A percentile compares a stretch with the other conserved stretches of the same genome.
phyloP scores from a whole-genome alignment of 2,329 filamentous ascomycete species.

The Fusarium sp. region DNA sequence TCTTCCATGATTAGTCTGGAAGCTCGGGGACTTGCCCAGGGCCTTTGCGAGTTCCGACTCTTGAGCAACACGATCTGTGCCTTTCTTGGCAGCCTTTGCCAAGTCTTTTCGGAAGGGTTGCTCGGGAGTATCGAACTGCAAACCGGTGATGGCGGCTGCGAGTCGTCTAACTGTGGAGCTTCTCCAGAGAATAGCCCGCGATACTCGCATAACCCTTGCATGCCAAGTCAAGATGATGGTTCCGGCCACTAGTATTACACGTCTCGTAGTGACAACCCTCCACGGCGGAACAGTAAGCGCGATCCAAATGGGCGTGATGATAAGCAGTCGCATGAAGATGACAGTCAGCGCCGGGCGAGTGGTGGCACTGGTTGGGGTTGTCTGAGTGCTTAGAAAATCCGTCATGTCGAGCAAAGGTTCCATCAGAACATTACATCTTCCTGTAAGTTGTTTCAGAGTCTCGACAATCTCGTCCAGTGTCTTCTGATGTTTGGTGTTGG shows the following conservation, averaged over 20 bases:
- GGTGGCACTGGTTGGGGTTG: slow-evolving; percentile 90
- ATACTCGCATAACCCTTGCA: slow-evolving; percentile 85
- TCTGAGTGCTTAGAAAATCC: slow-evolving; percentile 92
- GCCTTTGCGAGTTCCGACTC: slow-evolving; percentile 64
- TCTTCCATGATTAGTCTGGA: slow-evolving; percentile 47
- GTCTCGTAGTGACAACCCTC: slow-evolving; percentile 86
- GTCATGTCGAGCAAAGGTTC: slow-evolving; percentile 91
- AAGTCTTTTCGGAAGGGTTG: slow-evolving; percentile 50
- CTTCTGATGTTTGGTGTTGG: slow-evolving; percentile 84
- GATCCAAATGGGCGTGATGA: slow-evolving; percentile 91
- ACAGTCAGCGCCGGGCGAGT: slow-evolving; percentile 90
- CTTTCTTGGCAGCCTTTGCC: slow-evolving; percentile 44
- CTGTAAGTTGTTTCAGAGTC: slow-evolving; percentile 89
- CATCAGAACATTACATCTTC: slow-evolving; percentile 89
- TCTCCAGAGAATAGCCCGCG: slow-evolving; percentile 90
- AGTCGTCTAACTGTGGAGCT: slow-evolving; percentile 79
- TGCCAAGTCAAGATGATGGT: slow-evolving; percentile 94
- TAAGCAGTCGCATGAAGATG: slow-evolving; percentile 87
- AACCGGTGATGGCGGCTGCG: slow-evolving; percentile 81
- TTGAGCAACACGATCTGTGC: slow-evolving; percentile 31
- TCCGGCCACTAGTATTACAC: slow-evolving; percentile 86
- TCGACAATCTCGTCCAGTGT: slow-evolving; percentile 98
- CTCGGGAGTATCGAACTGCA: slow-evolving; percentile 73
- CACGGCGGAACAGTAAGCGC: slow-evolving; percentile 84
- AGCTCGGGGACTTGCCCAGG: slow-evolving; percentile 49